Evolutionary conservation across 805 yeast species (phyloP), one percentile per base, ranked within the genome.

Genomic region (Metschnikowia cerradonensis): DNA sequence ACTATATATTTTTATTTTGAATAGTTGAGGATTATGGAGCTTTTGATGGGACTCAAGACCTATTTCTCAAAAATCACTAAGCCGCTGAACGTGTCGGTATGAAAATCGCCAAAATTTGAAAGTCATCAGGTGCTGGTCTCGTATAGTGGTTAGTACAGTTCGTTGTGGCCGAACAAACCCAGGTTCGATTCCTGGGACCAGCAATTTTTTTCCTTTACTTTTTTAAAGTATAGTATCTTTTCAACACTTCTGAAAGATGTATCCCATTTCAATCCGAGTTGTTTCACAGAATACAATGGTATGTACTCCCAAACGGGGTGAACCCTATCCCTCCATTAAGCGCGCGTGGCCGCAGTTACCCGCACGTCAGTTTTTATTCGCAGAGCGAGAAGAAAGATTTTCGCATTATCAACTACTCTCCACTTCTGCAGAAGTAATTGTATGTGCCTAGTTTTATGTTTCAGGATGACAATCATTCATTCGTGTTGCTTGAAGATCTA

Each of bases 161-260:
- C 84, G 81, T 80, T 80, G 84, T 80, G 84, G 84, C 84, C 80
- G 84, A 78, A 71, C 79, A 80, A 77, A 80, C 84, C 84, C 82
- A 78, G 78, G 84, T 80, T 80, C 85, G 84, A 80, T 80, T 80
- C 84, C 80, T 77, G 84, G 84, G 75, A 72, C 75, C 83, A 83
- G 84, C 84, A 80, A 17, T 53, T 52, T 59, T 65, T 70, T n/a
- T 39, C n/a, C n/a, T 23, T 15, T 6, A 14, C 3, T 22, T 23
- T 41, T 41, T 47, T 1, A 11, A 8, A 8, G 23, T 26, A 26
- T 8, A 26, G 10, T 1, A 3, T 10, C 7, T 33, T 20, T 3
- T 8, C n/a, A 15, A 15, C 20, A 35, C 19, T 35, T 1, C 38
- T 15, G 30, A 26, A 8, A 8, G 11, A 10, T 26, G 30, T 7